Evolutionary conservation across 108 stramenopile genomes (phyloP).

Genomic region (Cyclotella kingstonii): DNA sequence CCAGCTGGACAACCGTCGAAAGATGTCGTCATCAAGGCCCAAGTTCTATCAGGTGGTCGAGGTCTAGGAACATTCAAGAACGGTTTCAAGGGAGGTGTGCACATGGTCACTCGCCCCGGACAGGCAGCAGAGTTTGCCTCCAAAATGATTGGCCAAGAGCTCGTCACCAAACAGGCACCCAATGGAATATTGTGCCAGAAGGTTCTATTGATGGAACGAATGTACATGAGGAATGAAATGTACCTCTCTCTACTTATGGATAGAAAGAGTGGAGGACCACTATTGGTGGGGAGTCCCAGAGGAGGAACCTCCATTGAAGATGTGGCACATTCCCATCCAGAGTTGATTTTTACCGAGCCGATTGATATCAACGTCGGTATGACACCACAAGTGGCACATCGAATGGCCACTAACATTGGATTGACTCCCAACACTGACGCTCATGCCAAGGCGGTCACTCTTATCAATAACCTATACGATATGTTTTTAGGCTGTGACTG

Average conservation of each 20-base stretch:
- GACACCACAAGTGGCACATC: slow-evolving; percentile 48
- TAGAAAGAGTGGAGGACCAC: slow-evolving; percentile 64
- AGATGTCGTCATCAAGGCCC: slow-evolving; percentile 80
- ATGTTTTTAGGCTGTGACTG: slow-evolving; percentile 77
- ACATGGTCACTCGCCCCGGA: slow-evolving; percentile 58
- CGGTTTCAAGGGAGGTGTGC: slow-evolving; percentile 87
- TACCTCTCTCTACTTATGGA: slow-evolving; percentile 85
- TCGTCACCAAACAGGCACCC: slow-evolving; percentile 82
- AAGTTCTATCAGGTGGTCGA: slow-evolving; percentile 85
- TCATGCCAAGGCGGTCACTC: slow-evolving; percentile 39
- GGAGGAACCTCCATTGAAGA: slow-evolving; percentile 88
- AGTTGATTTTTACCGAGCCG: slow-evolving; percentile 66
- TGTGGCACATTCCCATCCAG: slow-evolving; percentile 73
- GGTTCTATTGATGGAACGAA: slow-evolving; percentile 80
- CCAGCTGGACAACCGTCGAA: slow-evolving; percentile 26
- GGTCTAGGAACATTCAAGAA: slow-evolving; percentile 83
- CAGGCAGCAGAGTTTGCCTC: slow-evolving; percentile 64
- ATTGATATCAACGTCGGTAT: slow-evolving; percentile 65
- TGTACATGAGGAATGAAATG: slow-evolving; percentile 79
- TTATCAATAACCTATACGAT: slow-evolving; percentile 70
- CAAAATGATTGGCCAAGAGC: slow-evolving; percentile 79
- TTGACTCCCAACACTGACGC: slow-evolving; percentile 28
- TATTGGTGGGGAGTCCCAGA: slow-evolving; percentile 69
- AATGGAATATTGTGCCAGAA: slow-evolving; percentile 49
- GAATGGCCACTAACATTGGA: slow-evolving; percentile 49